Base-by-base conservation (phyloP, 202 grass and related monocot genomes). In the Zizania palustris region DNA sequence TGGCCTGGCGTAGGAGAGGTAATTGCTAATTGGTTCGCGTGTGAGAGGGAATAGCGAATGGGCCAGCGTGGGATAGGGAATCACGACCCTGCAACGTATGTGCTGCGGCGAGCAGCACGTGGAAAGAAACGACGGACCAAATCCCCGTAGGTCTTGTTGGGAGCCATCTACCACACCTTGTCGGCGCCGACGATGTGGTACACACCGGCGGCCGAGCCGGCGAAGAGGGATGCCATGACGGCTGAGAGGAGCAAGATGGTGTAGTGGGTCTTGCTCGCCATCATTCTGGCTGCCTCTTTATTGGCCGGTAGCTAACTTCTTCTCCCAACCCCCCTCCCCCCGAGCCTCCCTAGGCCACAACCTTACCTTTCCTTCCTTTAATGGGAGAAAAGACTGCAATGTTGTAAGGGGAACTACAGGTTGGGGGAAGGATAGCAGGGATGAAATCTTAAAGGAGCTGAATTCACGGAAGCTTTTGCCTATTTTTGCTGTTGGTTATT, bases 141-240 rank as follows among this genome's bases (percentile, higher is more conserved):
- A n/a, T n/a, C n/a, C n/a, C n/a, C n/a, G 82, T 90, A 99, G 9
- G 96, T 99, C 40, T 48, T 49, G 71, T 90, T 93, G 4, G 83
- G 83, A 43, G 96, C 91, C 65, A 86, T 81, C 49, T 42, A 76
- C 96, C 96, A 99, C 40, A 91, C 96, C 21, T 89, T 89, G 81
- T 83, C 81, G 45, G 89, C 89, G 40, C 96, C 96, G 45, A 99
- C 89, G 22, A 99, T 95, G 85, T 95, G 92, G 63, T 83, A 72
- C 0, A 82, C 41, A 18, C 89, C 87, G 73, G 85, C 89, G 0
- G 45, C 70, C n/a, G 88, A 83, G 35, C 82, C 93, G 48, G 42
- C 62, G 39, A 87, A 57, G 69, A 93, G 75, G 72, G 82, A 90
- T 18, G 84, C 83, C 51, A 84, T 8, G 54, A 87, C 34, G 35